Conservation (phyloP, 2,329 filamentous ascomycete genomes). For the Macrophomina pseudophaseolina region DNA sequence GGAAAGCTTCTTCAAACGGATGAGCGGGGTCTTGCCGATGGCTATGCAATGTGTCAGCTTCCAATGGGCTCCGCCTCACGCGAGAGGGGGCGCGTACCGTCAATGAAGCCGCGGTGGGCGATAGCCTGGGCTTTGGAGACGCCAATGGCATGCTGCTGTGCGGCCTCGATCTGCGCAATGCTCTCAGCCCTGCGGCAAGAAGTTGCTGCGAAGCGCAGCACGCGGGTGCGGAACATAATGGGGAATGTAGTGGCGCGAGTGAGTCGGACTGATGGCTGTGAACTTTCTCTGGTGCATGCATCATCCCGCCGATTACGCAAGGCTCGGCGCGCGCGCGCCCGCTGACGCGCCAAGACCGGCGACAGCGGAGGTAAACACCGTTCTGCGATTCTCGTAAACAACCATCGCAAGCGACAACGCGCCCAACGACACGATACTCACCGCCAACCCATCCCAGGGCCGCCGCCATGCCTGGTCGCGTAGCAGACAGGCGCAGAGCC, state of each 20-base stretch:
- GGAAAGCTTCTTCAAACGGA: slow-evolving; percentile 86
- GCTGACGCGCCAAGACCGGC: slow-evolving; percentile 1
- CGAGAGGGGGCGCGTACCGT: slow-evolving; percentile 63
- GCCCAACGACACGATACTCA: slow-evolving; percentile 27
- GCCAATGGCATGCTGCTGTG: slow-evolving; percentile 67
- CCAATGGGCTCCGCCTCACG: not conserved
- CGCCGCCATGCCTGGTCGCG: slow-evolving; percentile 53
- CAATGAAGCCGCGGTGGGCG: slow-evolving; percentile 74
- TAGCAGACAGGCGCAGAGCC: slow-evolving; percentile 46
- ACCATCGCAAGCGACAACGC: slow-evolving; percentile 29
- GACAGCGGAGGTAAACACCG: slow-evolving; percentile 3
- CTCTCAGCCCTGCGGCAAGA: slow-evolving; percentile 57
- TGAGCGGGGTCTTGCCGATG: slow-evolving; percentile 96
- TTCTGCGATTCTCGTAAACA: slow-evolving; percentile 13
- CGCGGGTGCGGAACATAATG: slow-evolving; percentile 71
- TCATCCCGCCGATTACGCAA: slow-evolving; percentile 25
- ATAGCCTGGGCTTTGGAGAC: slow-evolving; percentile 82
- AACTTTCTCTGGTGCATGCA: slow-evolving; percentile 15
- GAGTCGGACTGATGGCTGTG: not conserved
- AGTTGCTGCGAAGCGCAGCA: slow-evolving; percentile 70
- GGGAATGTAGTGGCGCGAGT: slow-evolving; percentile 10
- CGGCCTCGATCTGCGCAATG: slow-evolving; percentile 53
- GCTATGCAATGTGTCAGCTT: slow-evolving; percentile 59
- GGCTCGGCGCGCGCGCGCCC: not conserved
- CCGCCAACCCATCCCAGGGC: slow-evolving; percentile 23